Conservation (phyloP, 75 land plant genomes). For the Adiantum capillusveneris region DNA sequence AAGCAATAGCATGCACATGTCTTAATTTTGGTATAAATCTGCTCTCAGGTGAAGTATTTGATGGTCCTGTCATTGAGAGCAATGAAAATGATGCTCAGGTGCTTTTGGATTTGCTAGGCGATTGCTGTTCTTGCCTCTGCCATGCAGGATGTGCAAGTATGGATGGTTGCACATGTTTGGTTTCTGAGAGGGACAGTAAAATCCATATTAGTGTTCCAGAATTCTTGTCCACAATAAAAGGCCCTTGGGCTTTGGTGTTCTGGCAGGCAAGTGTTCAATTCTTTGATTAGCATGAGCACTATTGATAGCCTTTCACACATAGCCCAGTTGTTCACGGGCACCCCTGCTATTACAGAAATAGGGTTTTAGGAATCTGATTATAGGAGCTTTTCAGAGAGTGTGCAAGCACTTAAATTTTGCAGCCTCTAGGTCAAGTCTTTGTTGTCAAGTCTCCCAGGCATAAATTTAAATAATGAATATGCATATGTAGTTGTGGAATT, state of each 20-base stretch:
- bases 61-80: constrained; percentile 48
- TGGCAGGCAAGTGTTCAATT: constrained; percentile 78
- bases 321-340: too few relatives aligned
- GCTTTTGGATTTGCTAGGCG: constrained; percentile 43
- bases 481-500: background rate
- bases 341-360: too few relatives aligned
- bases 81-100: constrained; percentile 58
- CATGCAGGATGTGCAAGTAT: constrained; percentile 16
- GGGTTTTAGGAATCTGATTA: too few relatives aligned
- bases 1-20: too few relatives aligned
- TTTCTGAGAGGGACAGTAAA: constrained; percentile 8
- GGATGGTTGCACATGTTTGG: constrained; percentile 11
- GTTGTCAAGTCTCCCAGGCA: too few relatives aligned
- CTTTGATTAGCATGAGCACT: too few relatives aligned
- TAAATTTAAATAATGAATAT: too few relatives aligned
- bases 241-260: constrained; percentile 89
- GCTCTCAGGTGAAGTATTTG: constrained; percentile 81
- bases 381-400: too few relatives aligned
- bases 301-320: too few relatives aligned
- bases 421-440: too few relatives aligned
- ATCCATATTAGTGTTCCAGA: constrained; percentile 37
- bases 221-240: constrained; percentile 60
- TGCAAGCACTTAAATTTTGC: too few relatives aligned
- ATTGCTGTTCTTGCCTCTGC: constrained; percentile 54
- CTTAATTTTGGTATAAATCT: too few relatives aligned